Conservation (phyloP, 176 grass and related monocot genomes). For the Leersia perrieri region DNA sequence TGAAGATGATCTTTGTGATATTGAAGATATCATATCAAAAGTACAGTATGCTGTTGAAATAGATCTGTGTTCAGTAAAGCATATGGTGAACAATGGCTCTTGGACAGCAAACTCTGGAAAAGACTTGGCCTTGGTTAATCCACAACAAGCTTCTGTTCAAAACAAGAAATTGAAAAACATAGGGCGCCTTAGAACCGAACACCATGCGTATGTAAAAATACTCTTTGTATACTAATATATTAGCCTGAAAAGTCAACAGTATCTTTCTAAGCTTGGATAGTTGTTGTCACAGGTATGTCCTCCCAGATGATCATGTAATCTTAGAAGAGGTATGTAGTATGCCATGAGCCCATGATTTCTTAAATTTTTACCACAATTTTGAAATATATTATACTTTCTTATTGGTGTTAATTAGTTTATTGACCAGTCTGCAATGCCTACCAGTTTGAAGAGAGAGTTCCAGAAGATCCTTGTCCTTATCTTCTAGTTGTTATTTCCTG, state of each 20-base stretch:
- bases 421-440: slow-evolving; percentile 1
- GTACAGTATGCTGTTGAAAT: slow-evolving; percentile 35
- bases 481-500: slow-evolving; percentile 56
- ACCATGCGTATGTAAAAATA: slow-evolving; percentile 38
- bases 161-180: slow-evolving; percentile 35
- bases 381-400: slow-evolving; percentile 7
- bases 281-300: slow-evolving; percentile 61
- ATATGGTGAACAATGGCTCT: slow-evolving; percentile 3
- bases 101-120: slow-evolving; percentile 47
- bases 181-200: slow-evolving; percentile 44
- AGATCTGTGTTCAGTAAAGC: slow-evolving; percentile 45
- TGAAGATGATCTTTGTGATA: slow-evolving; percentile 36
- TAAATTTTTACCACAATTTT: background rate
- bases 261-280: slow-evolving; percentile 17
- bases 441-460: slow-evolving; percentile 62
- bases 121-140: slow-evolving; percentile 29
- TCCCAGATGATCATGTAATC: slow-evolving; percentile 69
- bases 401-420: background rate
- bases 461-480: slow-evolving; percentile 63
- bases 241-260: slow-evolving; percentile 13
- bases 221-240: slow-evolving; percentile 21
- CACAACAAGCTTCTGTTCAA: background rate
- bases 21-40: slow-evolving; percentile 44
- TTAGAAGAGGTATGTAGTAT: slow-evolving; percentile 57
- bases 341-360: background rate